Percentiles rank a stretch among this genome's conserved stretches.
phyloP scores from a whole-genome alignment of 257 asterid species.

The Primulina eburnea region DNA sequence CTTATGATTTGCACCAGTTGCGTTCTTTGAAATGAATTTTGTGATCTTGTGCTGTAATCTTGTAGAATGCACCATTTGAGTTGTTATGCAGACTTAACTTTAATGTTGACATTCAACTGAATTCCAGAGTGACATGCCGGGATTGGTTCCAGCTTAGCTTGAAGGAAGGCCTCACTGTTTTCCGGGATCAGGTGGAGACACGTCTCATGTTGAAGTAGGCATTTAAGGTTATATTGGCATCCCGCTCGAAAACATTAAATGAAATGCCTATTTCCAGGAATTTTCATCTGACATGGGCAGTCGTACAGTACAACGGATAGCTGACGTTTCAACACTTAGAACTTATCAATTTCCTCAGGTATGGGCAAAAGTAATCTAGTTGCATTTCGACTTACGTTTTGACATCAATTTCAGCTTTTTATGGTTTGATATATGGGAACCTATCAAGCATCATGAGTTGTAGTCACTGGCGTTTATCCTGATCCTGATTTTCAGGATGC shows the following conservation, averaged over 20 bases:
- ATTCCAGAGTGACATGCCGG: constrained; percentile 94
- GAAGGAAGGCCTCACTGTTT: constrained; percentile 97
- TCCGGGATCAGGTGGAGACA: constrained; percentile 83
- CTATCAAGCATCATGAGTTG: not conserved
- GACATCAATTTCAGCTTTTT: not conserved
- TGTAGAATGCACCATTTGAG: constrained; percentile 3
- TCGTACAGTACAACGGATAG: constrained; percentile 76
- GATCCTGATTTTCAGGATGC: constrained; percentile 59
- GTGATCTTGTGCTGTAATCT: not conserved
- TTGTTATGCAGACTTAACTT: not conserved
- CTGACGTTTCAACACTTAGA: constrained; percentile 71
- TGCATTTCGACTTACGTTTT: not conserved
- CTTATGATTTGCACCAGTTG: not conserved
- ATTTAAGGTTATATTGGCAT: not conserved
- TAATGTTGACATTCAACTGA: constrained; percentile 24
- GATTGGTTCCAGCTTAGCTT: constrained; percentile 99
- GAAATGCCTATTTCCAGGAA: constrained; percentile 40
- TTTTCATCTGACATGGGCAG: constrained; percentile 88
- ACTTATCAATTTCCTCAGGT: constrained; percentile 79
- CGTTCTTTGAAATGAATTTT: not conserved
- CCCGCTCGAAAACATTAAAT: constrained; percentile 15
- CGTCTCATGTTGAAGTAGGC: not conserved
- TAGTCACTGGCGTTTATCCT: constrained; percentile 21
- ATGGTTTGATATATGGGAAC: not conserved
- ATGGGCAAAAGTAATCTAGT: constrained; percentile 12